These are phyloP conservation scores for Ophiostoma ulmi DNA, from an alignment of 2,329 filamentous ascomycete species.

Conservation along the genomic window DNA sequence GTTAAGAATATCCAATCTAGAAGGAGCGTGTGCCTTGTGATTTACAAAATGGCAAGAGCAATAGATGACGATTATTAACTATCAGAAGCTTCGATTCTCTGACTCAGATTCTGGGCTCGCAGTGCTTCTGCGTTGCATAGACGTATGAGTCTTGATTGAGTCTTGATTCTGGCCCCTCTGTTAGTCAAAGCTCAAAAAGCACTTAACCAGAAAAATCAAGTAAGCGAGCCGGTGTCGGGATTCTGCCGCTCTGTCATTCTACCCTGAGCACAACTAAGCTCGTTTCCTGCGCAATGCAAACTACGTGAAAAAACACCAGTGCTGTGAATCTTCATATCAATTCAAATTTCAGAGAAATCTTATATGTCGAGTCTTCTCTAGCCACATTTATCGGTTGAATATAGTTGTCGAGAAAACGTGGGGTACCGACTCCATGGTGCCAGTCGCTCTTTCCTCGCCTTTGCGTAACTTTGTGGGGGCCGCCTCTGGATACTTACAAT, in stretches of 20 bases:
- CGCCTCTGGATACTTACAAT: neutral
- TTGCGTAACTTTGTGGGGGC: conserved; percentile 1
- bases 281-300: neutral
- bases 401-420: neutral
- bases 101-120: neutral
- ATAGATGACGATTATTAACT: neutral
- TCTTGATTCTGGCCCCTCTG: conserved; percentile 16
- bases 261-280: neutral
- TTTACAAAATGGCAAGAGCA: neutral
- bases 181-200: conserved; percentile 15
- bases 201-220: neutral
- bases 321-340: neutral
- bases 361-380: neutral
- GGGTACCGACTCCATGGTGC: neutral
- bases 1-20: neutral
- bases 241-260: neutral
- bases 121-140: neutral
- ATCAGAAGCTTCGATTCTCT: neutral
- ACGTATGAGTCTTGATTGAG: conserved; percentile 1
- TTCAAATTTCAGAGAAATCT: neutral
- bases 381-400: neutral
- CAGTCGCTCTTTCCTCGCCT: conserved; percentile 4
- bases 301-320: neutral
- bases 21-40: neutral
- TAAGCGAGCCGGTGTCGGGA: conserved; percentile 22